Percentiles rank a stretch among this genome's conserved stretches.
These are phyloP conservation scores for Vitis hybrid DNA, from an alignment of 177 flowering plant species.

Conservation along the genomic window DNA sequence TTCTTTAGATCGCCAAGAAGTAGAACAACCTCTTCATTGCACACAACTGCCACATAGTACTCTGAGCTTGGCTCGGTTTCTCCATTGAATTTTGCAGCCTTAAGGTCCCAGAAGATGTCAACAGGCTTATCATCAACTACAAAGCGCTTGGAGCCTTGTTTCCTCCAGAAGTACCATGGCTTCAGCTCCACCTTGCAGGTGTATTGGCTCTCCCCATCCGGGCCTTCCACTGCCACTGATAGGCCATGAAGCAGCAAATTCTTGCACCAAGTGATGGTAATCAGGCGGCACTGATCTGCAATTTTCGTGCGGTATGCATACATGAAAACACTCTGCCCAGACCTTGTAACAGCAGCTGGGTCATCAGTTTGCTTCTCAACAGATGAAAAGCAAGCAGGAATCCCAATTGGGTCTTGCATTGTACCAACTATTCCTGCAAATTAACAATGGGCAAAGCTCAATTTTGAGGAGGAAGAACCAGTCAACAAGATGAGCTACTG, in stretches of 20 bases:
- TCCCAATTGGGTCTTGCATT: slow-evolving; percentile 74
- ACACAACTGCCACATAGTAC: slow-evolving; percentile 88
- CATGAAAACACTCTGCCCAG: slow-evolving; percentile 71
- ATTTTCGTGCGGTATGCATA: slow-evolving; percentile 66
- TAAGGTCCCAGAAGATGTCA: slow-evolving; percentile 81
- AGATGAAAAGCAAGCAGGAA: slow-evolving; percentile 75
- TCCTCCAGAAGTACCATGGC: slow-evolving; percentile 89
- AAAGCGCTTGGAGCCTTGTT: slow-evolving; percentile 71
- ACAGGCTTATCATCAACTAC: slow-evolving; percentile 47
- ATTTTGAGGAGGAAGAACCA: background rate
- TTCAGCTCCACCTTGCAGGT: slow-evolving; percentile 83
- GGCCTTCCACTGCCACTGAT: slow-evolving; percentile 60
- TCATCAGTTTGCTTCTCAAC: slow-evolving; percentile 49
- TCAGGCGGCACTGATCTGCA: slow-evolving; percentile 57
- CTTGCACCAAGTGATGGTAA: slow-evolving; percentile 86
- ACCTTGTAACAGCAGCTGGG: slow-evolving; percentile 44
- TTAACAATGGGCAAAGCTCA: slow-evolving; percentile 1
- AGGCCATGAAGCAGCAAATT: slow-evolving; percentile 72
- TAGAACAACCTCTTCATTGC: slow-evolving; percentile 65
- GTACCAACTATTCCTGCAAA: background rate
- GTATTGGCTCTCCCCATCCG: slow-evolving; percentile 33
- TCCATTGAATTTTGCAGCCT: slow-evolving; percentile 62
- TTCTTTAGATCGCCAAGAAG: slow-evolving; percentile 79
- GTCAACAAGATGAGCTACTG: slow-evolving; percentile 9
- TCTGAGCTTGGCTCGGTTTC: slow-evolving; percentile 71